Evolutionary conservation across 2,329 filamentous ascomycete genomes (phyloP).

Genomic region (Trichoderma breve): DNA sequence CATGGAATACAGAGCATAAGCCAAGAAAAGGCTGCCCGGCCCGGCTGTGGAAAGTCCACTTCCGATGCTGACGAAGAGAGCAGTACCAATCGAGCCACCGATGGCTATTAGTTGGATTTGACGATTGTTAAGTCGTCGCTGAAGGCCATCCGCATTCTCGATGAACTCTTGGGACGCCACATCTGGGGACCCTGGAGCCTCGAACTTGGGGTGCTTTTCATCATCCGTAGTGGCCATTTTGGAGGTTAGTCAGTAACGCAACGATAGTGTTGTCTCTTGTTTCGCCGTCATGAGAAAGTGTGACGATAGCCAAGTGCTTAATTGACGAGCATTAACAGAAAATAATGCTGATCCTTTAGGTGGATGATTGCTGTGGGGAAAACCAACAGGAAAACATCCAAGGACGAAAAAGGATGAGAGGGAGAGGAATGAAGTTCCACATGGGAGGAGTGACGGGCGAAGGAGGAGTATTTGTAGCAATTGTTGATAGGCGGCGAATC

Average conservation of each 20-base stretch:
- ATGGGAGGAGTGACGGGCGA: background rate
- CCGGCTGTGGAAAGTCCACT: slow-evolving; percentile 48
- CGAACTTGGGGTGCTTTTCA: slow-evolving; percentile 31
- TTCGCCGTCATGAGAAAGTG: background rate
- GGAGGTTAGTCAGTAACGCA: background rate
- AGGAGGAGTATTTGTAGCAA: slow-evolving; percentile 17
- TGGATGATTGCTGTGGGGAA: background rate
- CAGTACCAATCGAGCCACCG: slow-evolving; percentile 57
- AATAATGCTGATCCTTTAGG: background rate
- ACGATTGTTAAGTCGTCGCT: slow-evolving; percentile 52
- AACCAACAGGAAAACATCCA: background rate
- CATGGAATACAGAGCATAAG: slow-evolving; percentile 54
- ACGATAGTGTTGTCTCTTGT: background rate
- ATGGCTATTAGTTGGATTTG: slow-evolving; percentile 60
- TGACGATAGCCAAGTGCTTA: background rate
- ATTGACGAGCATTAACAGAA: background rate
- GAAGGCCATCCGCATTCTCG: slow-evolving; percentile 40
- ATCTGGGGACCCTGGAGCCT: slow-evolving; percentile 26
- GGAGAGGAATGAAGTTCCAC: background rate
- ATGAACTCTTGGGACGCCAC: slow-evolving; percentile 25
- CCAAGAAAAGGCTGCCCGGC: slow-evolving; percentile 54
- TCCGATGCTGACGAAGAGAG: slow-evolving; percentile 62
- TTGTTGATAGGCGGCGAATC: background rate
- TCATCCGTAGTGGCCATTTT: slow-evolving; percentile 28
- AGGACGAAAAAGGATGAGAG: background rate